A percentile compares a stretch with the other conserved stretches of the same genome.
These are phyloP conservation scores for Diplosphaera chodatii DNA, from an alignment of 139 green algal species.

Conservation along the genomic window DNA sequence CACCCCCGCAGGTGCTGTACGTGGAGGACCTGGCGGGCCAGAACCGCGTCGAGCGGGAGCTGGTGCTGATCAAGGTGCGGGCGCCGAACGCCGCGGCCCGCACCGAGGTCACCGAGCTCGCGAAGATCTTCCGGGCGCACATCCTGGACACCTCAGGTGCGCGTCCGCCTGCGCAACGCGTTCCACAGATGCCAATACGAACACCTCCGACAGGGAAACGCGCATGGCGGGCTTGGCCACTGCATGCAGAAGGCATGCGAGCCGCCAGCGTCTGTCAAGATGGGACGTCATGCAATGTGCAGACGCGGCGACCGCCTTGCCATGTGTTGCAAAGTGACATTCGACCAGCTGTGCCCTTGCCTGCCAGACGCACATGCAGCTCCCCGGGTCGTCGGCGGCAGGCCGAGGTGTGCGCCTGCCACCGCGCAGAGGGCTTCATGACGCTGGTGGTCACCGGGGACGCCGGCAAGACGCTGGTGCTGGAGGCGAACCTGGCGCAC, in stretches of 20 bases:
- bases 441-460: conserved; percentile 78
- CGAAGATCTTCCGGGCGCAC: conserved; percentile 82
- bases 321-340: no score
- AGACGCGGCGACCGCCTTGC: no score
- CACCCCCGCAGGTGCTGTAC: conserved; percentile 64
- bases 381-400: no score
- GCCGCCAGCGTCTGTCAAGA: no score
- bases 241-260: no score
- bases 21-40: conserved; percentile 90
- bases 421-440: conserved; percentile 38
- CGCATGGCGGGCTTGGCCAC: no score
- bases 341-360: no score
- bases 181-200: no score
- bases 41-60: conserved; percentile 81
- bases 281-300: no score
- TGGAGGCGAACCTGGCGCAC: conserved; percentile 63
- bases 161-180: not conserved
- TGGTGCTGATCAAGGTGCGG: conserved; percentile 90
- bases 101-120: conserved; percentile 85
- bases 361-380: no score
- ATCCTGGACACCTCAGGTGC: conserved; percentile 73
- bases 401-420: not conserved
- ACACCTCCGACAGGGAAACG: no score
- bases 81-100: conserved; percentile 49
- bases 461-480: conserved; percentile 73